Evolutionary conservation across 768 basidiomycete genomes (phyloP).

Genomic region (Termitomyces bulborhizus): DNA sequence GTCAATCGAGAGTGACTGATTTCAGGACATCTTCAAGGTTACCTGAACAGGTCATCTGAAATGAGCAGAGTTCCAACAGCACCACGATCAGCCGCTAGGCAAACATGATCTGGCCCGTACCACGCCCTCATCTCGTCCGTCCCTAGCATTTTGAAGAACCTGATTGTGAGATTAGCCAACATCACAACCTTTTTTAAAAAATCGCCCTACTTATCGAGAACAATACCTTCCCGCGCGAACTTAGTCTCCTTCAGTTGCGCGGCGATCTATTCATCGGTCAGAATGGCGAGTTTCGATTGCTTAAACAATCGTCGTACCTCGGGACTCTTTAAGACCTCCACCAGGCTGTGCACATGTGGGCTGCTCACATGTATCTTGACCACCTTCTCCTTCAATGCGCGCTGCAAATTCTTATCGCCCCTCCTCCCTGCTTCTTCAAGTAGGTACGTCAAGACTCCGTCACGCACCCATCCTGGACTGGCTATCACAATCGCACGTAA

Average conservation of each 20-base stretch:
- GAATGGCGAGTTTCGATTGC: not conserved
- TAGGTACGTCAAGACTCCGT: conserved; percentile 81
- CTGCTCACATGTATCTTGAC: conserved; percentile 89
- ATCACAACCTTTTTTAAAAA: not conserved
- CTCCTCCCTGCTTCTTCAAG: conserved; percentile 73
- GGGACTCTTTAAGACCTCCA: conserved; percentile 91
- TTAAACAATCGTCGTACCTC: conserved; percentile 49
- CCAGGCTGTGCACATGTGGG: conserved; percentile 91
- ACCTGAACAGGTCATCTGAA: conserved; percentile 93
- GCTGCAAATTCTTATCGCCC: conserved; percentile 78
- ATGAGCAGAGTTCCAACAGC: conserved; percentile 93
- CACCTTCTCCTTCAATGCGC: conserved; percentile 74
- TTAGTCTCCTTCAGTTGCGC: conserved; percentile 88
- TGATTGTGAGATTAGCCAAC: conserved; percentile 23
- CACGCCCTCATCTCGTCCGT: conserved; percentile 94
- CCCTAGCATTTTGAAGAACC: conserved; percentile 98
- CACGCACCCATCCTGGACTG: conserved; percentile 93
- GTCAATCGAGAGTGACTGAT: not conserved
- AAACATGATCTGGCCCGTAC: conserved; percentile 96
- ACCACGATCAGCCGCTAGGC: conserved; percentile 85
- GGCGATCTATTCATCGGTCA: conserved; percentile 42
- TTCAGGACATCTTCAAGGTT: conserved; percentile 11
- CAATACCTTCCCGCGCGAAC: conserved; percentile 89
- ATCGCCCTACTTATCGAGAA: conserved; percentile 70
- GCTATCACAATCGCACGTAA: conserved; percentile 93